Conservation (phyloP, 495 filamentous ascomycete genomes). For the Aspergillus ellipticus region DNA sequence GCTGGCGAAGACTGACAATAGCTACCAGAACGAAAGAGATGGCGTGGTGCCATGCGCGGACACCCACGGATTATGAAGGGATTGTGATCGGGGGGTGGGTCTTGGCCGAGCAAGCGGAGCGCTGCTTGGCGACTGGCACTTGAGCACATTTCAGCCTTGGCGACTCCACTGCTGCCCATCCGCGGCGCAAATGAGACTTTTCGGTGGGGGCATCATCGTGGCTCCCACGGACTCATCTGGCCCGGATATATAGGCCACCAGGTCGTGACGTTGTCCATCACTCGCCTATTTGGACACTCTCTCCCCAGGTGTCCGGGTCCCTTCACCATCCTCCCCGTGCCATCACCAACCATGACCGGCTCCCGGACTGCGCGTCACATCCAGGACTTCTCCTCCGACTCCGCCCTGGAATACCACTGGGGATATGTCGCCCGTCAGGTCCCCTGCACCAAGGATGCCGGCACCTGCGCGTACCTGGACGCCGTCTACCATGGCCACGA, state of each 20-base stretch:
- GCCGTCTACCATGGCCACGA: slow-evolving; percentile 58
- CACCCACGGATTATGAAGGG: background rate
- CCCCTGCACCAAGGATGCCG: slow-evolving; percentile 56
- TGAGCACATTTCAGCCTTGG: slow-evolving; percentile 20
- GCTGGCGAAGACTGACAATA: no score
- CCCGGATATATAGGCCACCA: no score
- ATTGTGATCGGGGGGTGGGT: background rate
- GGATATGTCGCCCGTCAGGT: slow-evolving; percentile 55
- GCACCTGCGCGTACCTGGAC: slow-evolving; percentile 62
- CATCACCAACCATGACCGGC: background rate
- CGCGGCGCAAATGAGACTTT: background rate
- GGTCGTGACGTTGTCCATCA: no score
- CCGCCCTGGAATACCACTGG: slow-evolving; percentile 52
- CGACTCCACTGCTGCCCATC: background rate
- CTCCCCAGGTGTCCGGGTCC: no score
- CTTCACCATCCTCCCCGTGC: no score
- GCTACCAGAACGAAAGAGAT: no score
- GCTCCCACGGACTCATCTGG: no score
- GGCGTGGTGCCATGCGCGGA: no score
- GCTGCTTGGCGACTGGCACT: slow-evolving; percentile 2
- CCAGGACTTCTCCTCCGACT: slow-evolving; percentile 34
- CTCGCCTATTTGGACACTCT: no score
- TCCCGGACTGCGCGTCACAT: slow-evolving; percentile 27
- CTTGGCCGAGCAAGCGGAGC: background rate
- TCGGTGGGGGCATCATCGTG: no score